A percentile compares a stretch with the other conserved stretches of the same genome.
Conservation (phyloP, 2,329 filamentous ascomycete species). For the Pseudogymnoascus sp. region DNA sequence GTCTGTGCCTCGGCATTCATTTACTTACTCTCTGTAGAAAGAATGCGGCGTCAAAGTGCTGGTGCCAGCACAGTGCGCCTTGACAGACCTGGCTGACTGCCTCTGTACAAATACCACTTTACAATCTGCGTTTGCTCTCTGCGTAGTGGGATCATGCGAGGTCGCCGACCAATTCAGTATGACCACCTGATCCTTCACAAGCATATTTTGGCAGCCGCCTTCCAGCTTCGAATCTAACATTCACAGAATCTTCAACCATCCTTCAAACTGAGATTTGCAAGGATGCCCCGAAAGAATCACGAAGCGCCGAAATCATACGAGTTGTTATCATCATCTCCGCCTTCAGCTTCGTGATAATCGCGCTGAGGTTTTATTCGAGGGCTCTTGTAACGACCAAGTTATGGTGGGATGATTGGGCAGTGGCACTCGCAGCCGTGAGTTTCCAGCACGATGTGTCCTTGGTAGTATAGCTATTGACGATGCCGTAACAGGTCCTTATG, state of each 20-base stretch:
- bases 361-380: constrained; percentile 18
- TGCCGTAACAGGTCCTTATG: constrained; percentile 16
- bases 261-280: constrained; percentile 17
- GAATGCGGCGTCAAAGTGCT: constrained; percentile 11
- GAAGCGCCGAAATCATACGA: constrained; percentile 16
- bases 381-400: constrained; percentile 13
- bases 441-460: neutral
- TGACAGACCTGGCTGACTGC: constrained; percentile 14
- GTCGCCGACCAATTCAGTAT: constrained; percentile 17
- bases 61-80: neutral
- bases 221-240: neutral
- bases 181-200: neutral
- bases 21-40: neutral
- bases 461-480: neutral
- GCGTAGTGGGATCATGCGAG: constrained; percentile 15
- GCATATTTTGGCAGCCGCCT: neutral
- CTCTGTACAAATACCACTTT: constrained; percentile 19
- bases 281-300: constrained; percentile 13
- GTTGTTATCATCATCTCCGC: constrained; percentile 14
- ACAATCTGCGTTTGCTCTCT: constrained; percentile 13
- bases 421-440: constrained; percentile 16
- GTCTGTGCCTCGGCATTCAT: neutral
- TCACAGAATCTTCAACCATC: constrained; percentile 12
- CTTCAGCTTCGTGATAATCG: constrained; percentile 16
- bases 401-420: constrained; percentile 20